Evolutionary conservation across 2,329 filamentous ascomycete species (phyloP).

Genomic region (Ramichloridium luteum): DNA sequence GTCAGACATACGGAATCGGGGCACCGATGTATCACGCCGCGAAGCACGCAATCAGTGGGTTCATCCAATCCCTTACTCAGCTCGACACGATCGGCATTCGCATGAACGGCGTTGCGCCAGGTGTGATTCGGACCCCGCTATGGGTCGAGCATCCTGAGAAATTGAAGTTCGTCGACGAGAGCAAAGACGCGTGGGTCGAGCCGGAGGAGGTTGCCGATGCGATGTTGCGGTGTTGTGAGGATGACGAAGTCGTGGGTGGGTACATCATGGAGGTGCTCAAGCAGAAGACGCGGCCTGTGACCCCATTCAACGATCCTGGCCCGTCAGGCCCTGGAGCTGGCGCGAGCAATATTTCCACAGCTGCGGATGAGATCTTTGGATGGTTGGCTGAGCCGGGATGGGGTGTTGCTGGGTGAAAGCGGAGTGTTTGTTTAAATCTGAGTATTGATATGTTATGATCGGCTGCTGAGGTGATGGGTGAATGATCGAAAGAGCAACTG

Average conservation of each 20-base stretch:
- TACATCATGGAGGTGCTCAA: conserved; percentile 46
- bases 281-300: conserved; percentile 38
- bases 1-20: conserved; percentile 27
- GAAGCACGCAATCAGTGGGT: conserved; percentile 36
- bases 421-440: too few species aligned
- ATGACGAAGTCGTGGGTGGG: conserved; percentile 37
- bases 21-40: conserved; percentile 34
- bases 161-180: conserved; percentile 37
- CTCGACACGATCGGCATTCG: conserved; percentile 43
- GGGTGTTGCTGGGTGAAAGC: conserved; percentile 28
- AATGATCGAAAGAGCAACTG: conserved; percentile 1
- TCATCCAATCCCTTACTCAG: conserved; percentile 37
- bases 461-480: too few species aligned
- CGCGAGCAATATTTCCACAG: conserved; percentile 27
- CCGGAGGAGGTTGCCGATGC: conserved; percentile 48
- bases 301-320: conserved; percentile 41
- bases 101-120: conserved; percentile 49
- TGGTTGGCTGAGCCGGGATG: conserved; percentile 38
- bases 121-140: conserved; percentile 48
- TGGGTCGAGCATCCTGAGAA: conserved; percentile 53
- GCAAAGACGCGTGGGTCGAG: conserved; percentile 45
- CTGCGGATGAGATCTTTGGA: conserved; percentile 39
- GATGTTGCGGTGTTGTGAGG: conserved; percentile 45
- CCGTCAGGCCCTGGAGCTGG: conserved; percentile 33
- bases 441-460: too few species aligned